Base-by-base conservation (phyloP, 768 basidiomycete genomes). In the Amanita rubescens region DNA sequence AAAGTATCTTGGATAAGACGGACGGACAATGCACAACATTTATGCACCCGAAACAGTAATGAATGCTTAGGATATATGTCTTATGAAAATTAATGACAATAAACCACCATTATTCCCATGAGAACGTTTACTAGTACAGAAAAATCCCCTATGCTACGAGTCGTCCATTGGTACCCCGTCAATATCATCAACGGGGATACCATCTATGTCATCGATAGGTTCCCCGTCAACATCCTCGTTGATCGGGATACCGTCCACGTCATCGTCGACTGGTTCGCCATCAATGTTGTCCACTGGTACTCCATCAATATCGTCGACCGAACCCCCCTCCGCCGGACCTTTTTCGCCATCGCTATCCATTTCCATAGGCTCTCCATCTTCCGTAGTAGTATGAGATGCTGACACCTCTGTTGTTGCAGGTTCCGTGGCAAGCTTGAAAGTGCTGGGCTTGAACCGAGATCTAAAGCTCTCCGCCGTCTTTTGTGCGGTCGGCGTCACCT, bases 371-470 rank as follows among this genome's bases (percentile, higher is more conserved):
- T 69, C 67, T 1, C 65, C 72, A 46, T 72, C 75, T 14, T 69
- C 71, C 11, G 50, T 58, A 33, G 60, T 69, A 33, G 60, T 69
- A 33, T 59, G 69, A 33, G 60, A 58, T 39, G 66, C 58, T n/a
- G 63, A 46, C 9, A 59, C 51, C 27, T 65, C 56, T 3, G 60
- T 34, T 7, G 58, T 65, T 1, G 59, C 64, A 15, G 69, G 63
- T 45, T 71, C 74, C 17, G 76, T 76, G 1, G 89, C 87, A 11
- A 83, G 83, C 61, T 84, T 82, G 73, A 92, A 92, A 12, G 85
- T 76, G 60, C 81, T 87, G 5, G 82, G 71, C 66, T 87, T 92
- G 76, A 93, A 93, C 35, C 81, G 79, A 20, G 83, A 83, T 3
- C 77, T 63, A 53, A 77, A 73, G 12, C 62, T 62, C 12, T 65